Base-by-base conservation (phyloP, 805 yeast genomes). In the Candida koratica region DNA sequence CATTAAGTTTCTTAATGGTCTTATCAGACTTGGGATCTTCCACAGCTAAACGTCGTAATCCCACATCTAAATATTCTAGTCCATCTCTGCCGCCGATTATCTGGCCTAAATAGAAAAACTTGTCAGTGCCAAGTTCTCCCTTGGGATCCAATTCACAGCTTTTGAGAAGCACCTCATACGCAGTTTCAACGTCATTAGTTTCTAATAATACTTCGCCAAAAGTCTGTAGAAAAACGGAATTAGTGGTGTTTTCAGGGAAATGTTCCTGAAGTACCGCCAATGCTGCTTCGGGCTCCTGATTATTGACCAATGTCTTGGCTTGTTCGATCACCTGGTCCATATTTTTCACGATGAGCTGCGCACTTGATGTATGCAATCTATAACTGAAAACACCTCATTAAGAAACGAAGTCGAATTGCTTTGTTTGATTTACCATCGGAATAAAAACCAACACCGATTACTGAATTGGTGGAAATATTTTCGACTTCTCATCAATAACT, bases 101-200 rank as follows among this genome's bases (percentile, higher is more conserved):
- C 63, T 90, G 98, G 2, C 97, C 98, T 43, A 90, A 64, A 60
- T 89, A 87, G 37, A 93, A 71, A 54, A 84, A 89, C 61, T 88
- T 89, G 53, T 85, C 95, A 15, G 79, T 79, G 1, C 90, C 93
- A 28, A 59, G 48, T 2, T 52, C 44, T 1, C 86, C 96, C 2
- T 67, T 56, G 2, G 83, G 79, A 58, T 89, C 97, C 35, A 81
- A 44, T 43, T 76, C 76, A 40, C 89, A 78, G 3, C 88, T 79
- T 28, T 60, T 60, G 6, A 58, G 56, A 34, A 90, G 65, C 10
- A 78, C 61, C 5, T 75, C 72, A 54, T 80, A 84, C 0, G 96
- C 96, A 32, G 71, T 69, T 41, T 86, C 94, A 35, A 89, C 75
- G 44, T 83, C 78, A 39, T 93, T 89, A 35, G 69, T 69, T 55